phyloP scores from a whole-genome alignment of 345 rosid species.

The Raphanus sativus region DNA sequence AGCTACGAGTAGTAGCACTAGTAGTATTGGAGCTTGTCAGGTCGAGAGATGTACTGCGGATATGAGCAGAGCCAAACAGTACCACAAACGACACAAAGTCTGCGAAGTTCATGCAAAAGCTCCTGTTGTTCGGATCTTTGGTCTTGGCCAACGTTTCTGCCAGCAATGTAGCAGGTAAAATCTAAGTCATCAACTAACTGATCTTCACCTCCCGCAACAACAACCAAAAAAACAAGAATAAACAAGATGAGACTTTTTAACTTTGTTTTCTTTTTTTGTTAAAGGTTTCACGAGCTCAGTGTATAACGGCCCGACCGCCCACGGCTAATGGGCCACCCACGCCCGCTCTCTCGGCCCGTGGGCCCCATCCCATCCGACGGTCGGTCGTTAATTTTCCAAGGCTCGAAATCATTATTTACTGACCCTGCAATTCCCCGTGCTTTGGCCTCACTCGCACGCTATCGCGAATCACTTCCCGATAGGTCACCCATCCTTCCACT shows the following conservation, averaged over 20 bases:
- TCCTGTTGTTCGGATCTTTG: slow-evolving; percentile 52
- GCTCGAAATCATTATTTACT: too few species aligned
- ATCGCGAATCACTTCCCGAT: too few species aligned
- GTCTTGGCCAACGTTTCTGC: slow-evolving; percentile 87
- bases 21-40: slow-evolving; percentile 49
- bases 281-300: slow-evolving; percentile 77
- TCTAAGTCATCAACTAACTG: background rate
- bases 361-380: too few species aligned
- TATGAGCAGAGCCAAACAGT: slow-evolving; percentile 65
- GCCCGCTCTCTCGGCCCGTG: too few species aligned
- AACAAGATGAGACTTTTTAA: background rate
- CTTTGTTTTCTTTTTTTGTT: slow-evolving; percentile 1
- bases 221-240: background rate
- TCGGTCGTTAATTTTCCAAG: too few species aligned
- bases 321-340: too few species aligned
- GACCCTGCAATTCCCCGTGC: too few species aligned
- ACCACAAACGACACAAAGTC: slow-evolving; percentile 84
- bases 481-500: too few species aligned
- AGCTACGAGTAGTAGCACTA: slow-evolving; percentile 25
- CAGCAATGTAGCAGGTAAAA: slow-evolving; percentile 98
- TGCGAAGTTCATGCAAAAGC: slow-evolving; percentile 93
- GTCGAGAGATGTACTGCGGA: slow-evolving; percentile 58
- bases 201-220: background rate
- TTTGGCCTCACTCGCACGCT: too few species aligned
- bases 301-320: too few species aligned